Conservation (phyloP, 768 basidiomycete species). For the Peribolospora kevripleyi region DNA sequence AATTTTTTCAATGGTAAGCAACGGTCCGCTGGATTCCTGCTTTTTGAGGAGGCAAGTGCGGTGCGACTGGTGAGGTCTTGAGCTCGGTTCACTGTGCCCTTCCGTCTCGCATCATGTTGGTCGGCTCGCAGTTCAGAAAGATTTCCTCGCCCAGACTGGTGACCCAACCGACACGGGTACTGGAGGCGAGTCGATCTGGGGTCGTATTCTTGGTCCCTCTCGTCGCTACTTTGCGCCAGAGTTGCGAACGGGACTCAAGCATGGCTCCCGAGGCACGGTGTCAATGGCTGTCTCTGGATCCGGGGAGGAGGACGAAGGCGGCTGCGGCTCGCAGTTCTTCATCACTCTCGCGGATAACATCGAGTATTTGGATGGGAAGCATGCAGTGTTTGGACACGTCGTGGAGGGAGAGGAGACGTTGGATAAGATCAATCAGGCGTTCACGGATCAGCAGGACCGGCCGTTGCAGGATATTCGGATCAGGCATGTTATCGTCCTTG, state of each 20-base stretch:
- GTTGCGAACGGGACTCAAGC: constrained; percentile 20
- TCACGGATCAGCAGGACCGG: constrained; percentile 61
- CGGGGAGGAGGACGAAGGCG: constrained; percentile 31
- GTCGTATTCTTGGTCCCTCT: constrained; percentile 33
- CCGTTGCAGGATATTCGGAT: constrained; percentile 88
- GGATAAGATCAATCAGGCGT: constrained; percentile 77
- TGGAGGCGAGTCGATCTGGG: constrained; percentile 77
- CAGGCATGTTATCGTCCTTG: constrained; percentile 81
- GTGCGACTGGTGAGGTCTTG: not conserved
- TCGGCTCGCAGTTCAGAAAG: constrained; percentile 55
- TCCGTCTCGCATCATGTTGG: not conserved
- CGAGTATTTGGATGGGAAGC: constrained; percentile 83
- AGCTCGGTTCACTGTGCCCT: not conserved
- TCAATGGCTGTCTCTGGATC: constrained; percentile 85
- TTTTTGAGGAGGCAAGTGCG: too few relatives aligned
- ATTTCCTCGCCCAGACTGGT: constrained; percentile 88
- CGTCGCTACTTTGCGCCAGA: constrained; percentile 71
- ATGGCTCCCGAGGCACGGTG: constrained; percentile 42
- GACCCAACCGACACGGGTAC: constrained; percentile 87
- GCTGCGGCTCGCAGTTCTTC: constrained; percentile 91
- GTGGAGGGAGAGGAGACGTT: constrained; percentile 62
- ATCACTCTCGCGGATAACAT: constrained; percentile 72
- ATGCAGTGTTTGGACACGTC: constrained; percentile 85
- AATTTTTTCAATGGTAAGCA: constrained; percentile 89
- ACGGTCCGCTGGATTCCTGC: not conserved